Evolutionary conservation across 225 moss, liverwort and hornwort genomes (phyloP).

Genomic region (Lunularia cruciata): DNA sequence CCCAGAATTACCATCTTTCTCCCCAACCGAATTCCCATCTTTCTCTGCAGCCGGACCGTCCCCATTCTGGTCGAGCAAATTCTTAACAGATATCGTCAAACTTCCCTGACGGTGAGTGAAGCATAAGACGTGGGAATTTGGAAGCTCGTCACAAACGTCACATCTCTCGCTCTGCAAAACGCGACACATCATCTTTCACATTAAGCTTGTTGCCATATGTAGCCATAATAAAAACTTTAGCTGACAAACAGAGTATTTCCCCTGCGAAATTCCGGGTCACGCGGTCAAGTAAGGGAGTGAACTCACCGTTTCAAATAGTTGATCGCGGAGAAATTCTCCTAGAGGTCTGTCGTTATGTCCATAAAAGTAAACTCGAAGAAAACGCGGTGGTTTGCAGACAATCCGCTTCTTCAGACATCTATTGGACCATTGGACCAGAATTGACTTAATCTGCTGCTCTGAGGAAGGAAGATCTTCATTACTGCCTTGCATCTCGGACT

Average conservation of each 20-base stretch:
- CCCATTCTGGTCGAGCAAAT: too few relatives aligned
- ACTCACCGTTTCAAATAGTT: slow-evolving; percentile 74
- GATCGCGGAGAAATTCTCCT: slow-evolving; percentile 76
- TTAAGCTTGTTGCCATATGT: too few relatives aligned
- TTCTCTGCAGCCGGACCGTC: too few relatives aligned
- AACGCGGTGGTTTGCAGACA: slow-evolving; percentile 67
- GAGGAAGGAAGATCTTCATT: slow-evolving; percentile 74
- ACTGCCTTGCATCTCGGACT: slow-evolving; percentile 29
- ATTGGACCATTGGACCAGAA: slow-evolving; percentile 76
- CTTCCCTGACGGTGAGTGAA: slow-evolving; percentile 90
- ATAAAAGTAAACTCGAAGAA: slow-evolving; percentile 79
- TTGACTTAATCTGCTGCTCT: slow-evolving; percentile 63
- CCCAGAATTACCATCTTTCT: too few relatives aligned
- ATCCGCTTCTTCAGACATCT: slow-evolving; percentile 74
- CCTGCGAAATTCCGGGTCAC: too few relatives aligned
- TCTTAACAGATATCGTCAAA: slow-evolving; percentile 82
- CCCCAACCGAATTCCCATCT: too few relatives aligned
- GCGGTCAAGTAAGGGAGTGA: not conserved
- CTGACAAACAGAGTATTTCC: too few relatives aligned
- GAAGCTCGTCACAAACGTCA: slow-evolving; percentile 63
- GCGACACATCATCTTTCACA: too few relatives aligned
- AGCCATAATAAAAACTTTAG: too few relatives aligned
- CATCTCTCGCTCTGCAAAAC: slow-evolving; percentile 69
- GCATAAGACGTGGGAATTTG: slow-evolving; percentile 80
- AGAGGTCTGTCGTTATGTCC: slow-evolving; percentile 73